Evolutionary conservation across 306 rosid genomes (phyloP).

Genomic region (Arachis hypogaea): DNA sequence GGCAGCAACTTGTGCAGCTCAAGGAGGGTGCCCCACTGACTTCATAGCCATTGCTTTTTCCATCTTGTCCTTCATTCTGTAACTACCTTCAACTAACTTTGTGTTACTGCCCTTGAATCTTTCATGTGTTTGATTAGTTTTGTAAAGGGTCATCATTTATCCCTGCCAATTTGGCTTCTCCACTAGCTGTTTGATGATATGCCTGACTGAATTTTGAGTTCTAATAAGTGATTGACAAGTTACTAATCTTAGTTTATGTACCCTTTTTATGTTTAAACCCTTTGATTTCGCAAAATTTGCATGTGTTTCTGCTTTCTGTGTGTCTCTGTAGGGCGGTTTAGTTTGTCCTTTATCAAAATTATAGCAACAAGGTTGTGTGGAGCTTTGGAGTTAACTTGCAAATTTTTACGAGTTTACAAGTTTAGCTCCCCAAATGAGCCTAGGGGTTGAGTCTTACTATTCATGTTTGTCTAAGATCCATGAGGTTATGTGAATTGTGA

Average conservation of each 20-base stretch:
- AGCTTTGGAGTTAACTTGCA: too few relatives aligned
- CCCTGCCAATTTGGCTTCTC: neutral
- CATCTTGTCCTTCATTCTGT: constrained; percentile 63
- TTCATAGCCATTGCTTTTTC: constrained; percentile 68
- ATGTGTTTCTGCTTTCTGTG: neutral
- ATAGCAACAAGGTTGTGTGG: neutral
- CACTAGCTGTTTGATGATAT: constrained; percentile 37
- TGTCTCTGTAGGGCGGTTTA: constrained; percentile 25
- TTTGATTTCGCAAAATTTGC: neutral
- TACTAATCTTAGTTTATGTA: neutral
- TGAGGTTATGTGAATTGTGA: too few relatives aligned
- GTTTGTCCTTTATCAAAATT: constrained; percentile 20
- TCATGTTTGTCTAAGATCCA: too few relatives aligned
- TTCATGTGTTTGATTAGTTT: neutral
- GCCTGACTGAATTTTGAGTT: constrained; percentile 28
- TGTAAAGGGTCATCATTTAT: neutral
- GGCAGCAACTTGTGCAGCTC: constrained; percentile 60
- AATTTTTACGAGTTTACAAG: too few relatives aligned
- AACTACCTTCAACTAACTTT: constrained; percentile 19
- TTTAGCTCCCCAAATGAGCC: too few relatives aligned
- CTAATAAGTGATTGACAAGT: constrained; percentile 10
- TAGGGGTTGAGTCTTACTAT: too few relatives aligned
- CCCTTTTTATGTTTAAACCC: neutral
- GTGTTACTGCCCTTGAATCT: neutral
- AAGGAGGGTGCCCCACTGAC: constrained; percentile 91